Evolutionary conservation across 768 basidiomycete species (phyloP).

Genomic region (Mycena haematopus): DNA sequence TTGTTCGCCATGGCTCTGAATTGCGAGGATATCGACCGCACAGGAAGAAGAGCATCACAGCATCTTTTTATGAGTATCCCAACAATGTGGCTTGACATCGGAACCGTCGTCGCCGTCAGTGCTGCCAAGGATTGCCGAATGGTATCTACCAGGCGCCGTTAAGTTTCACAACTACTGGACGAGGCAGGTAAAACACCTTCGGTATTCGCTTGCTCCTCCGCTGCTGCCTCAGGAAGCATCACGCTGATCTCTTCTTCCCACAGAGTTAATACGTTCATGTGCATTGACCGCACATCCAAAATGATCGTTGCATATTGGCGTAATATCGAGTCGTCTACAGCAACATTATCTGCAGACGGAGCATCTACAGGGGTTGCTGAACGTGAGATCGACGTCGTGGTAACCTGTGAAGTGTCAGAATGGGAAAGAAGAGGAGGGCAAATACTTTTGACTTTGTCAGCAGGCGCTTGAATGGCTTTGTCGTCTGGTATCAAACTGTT

Average conservation of each 20-base stretch:
- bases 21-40: conserved; percentile 89
- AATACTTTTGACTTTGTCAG: conserved; percentile 39
- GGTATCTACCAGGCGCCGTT: conserved; percentile 50
- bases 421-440: neutral
- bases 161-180: neutral
- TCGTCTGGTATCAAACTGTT: conserved; percentile 54
- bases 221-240: conserved; percentile 58
- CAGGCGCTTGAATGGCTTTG: conserved; percentile 40
- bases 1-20: conserved; percentile 86
- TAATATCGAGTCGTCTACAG: conserved; percentile 69
- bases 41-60: conserved; percentile 82
- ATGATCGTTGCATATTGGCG: conserved; percentile 71
- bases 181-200: conserved; percentile 53
- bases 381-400: conserved; percentile 44
- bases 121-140: conserved; percentile 58
- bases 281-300: conserved; percentile 68
- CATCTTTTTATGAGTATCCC: conserved; percentile 79
- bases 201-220: conserved; percentile 40
- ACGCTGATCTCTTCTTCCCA: conserved; percentile 74
- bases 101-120: conserved; percentile 58
- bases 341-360: conserved; percentile 58
- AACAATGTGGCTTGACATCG: conserved; percentile 69
- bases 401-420: conserved; percentile 11
- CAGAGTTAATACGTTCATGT: conserved; percentile 56
- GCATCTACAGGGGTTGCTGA: conserved; percentile 63